Percentiles rank a stretch among this genome's conserved stretches.
phyloP scores from a whole-genome alignment of 768 basidiomycete species.

The Amylocystis lapponica region DNA sequence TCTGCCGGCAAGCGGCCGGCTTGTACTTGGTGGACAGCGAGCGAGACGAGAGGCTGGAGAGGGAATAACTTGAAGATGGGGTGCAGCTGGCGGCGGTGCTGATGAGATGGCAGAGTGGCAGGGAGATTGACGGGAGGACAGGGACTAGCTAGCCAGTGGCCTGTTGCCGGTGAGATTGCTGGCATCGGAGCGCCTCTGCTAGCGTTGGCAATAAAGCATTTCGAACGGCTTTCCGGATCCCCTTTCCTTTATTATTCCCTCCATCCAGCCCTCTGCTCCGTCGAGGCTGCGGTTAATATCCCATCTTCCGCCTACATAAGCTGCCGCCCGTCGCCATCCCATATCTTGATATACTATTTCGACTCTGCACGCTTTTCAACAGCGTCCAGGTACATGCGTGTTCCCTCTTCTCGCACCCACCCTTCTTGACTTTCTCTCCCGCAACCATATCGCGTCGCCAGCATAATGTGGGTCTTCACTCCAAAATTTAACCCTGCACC shows the following conservation, averaged over 20 bases:
- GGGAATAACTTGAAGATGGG: not conserved
- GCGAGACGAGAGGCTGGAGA: not conserved
- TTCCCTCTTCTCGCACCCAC: not conserved
- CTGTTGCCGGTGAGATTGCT: too few relatives aligned
- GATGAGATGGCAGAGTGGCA: not conserved
- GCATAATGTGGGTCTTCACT: slow-evolving; percentile 1
- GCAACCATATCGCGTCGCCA: not conserved
- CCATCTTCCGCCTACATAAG: not conserved
- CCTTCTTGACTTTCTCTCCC: not conserved
- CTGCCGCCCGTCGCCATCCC: not conserved
- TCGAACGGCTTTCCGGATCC: not conserved
- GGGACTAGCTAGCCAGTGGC: too few relatives aligned
- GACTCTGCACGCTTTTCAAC: not conserved
- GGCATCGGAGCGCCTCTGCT: slow-evolving; percentile 1
- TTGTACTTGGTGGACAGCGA: not conserved
- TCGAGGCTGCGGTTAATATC: not conserved
- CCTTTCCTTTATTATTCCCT: not conserved
- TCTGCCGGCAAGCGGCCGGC: too few relatives aligned
- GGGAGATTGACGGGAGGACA: not conserved
- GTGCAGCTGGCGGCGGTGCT: not conserved
- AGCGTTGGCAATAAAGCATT: not conserved
- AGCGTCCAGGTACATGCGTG: not conserved
- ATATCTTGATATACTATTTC: not conserved
- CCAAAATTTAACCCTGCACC: not conserved
- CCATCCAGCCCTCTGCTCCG: not conserved